Base-by-base conservation (phyloP, 1,284 basidiomycete genomes). In the Schizopora paradoxa region DNA sequence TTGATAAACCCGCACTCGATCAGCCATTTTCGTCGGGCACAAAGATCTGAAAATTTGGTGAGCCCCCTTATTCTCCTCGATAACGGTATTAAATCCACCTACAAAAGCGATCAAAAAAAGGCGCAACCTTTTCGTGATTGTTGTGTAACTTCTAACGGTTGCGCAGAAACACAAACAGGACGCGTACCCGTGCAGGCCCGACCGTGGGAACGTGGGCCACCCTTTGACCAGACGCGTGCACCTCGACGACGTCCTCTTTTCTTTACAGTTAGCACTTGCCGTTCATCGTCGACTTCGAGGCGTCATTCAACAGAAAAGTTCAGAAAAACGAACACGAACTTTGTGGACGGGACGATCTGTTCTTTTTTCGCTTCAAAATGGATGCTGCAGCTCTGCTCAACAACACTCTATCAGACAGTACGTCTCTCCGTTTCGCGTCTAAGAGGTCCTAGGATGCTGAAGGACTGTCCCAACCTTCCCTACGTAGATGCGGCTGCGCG, bases 401-500 rank as follows among this genome's bases (percentile, higher is more conserved):
- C 60, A 91, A 92, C 73, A 86, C 91, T 58, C 82, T 96, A 61
- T 92, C 90, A 50, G 73, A 88, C 49, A 88, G 91, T 92, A 61
- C 58, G 82, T 35, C 26, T 49, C 41, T 31, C 47, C 52, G 52
- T 48, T 51, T 44, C 40, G 48, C 43, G 44, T 50, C 29, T 19
- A 33, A 31, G 13, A 28, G 13, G 25, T 31, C 18, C 23, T 31
- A 16, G 34, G 29, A 43, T 48, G 33, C 25, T n/a, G 29, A 35
- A 48, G 43, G 34, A 42, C 52, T 56, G 49, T 56, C 45, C 52
- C 58, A 66, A 63, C 60, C 60, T 66, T 51, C 51, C 45, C 41
- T 40, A 31, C 40, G 39, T 60, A 92, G 87, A 92, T 73, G 77
- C 84, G 54, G 76, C 70, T 65, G 86, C 85, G 72, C 91, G 93